phyloP scores from a whole-genome alignment of 176 grass and related monocot species.

The maize (Zea mays) region Zm-B73-REFERENCE-NAM-5.0 NC_050104.1:152633001-152633500 shows the following conservation, averaged over 20 bases:
- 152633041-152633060: background rate
- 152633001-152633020: background rate
- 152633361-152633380: background rate
- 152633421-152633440: constrained; percentile 63
- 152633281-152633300: background rate
- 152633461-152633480: constrained; percentile 45
- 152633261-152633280: background rate
- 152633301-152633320: background rate
- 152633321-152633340: background rate
- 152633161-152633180: background rate
- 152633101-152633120: background rate
- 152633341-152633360: background rate
- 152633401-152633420: constrained; percentile 45
- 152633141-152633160: background rate
- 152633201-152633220: background rate
- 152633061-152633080: background rate
- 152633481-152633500: constrained; percentile 48
- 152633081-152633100: background rate
- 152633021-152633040: background rate
- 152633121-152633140: background rate
- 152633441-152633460: constrained; percentile 33
- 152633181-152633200: background rate
- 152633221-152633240: background rate
- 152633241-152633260: background rate
- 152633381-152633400: constrained; percentile 24